Percentiles rank a stretch among this genome's conserved stretches.
Evolutionary conservation across 1,284 basidiomycete genomes (phyloP).

Genomic region (Apiotrichum montevideense): DNA sequence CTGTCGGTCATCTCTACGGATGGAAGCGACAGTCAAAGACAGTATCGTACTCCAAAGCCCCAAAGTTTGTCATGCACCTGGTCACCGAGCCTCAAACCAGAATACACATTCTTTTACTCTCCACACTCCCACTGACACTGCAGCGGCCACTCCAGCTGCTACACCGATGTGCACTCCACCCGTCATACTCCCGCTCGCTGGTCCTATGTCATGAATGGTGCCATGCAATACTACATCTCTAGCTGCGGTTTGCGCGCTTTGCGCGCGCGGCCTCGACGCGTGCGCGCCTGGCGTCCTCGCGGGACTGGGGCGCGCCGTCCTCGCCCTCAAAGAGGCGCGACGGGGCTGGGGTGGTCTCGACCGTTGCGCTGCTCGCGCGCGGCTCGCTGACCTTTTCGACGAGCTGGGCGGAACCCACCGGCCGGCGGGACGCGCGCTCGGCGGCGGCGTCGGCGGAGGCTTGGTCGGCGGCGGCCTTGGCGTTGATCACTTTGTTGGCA

Average conservation of each 20-base stretch:
- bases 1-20: too few relatives aligned
- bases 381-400: not conserved
- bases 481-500: not conserved
- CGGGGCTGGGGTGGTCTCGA: not conserved
- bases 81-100: too few relatives aligned
- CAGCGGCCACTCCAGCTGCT: too few relatives aligned
- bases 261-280: constrained; percentile 11
- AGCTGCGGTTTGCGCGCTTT: constrained; percentile 2
- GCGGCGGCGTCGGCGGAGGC: not conserved
- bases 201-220: not conserved
- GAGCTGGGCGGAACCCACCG: not conserved
- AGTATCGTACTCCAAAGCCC: too few relatives aligned
- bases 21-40: too few relatives aligned
- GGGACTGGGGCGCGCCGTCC: not conserved
- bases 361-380: not conserved
- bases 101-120: too few relatives aligned
- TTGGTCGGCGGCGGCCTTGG: not conserved
- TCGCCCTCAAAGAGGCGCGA: not conserved
- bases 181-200: not conserved
- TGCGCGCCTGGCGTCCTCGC: constrained; percentile 3
- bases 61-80: too few relatives aligned
- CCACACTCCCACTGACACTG: too few relatives aligned
- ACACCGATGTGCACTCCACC: too few relatives aligned
- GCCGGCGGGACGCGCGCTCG: not conserved
- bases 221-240: not conserved